Percentiles rank a stretch among this genome's conserved stretches.
These are phyloP conservation scores for Firmiana major DNA, from an alignment of 345 rosid genomes.

Conservation along the genomic window DNA sequence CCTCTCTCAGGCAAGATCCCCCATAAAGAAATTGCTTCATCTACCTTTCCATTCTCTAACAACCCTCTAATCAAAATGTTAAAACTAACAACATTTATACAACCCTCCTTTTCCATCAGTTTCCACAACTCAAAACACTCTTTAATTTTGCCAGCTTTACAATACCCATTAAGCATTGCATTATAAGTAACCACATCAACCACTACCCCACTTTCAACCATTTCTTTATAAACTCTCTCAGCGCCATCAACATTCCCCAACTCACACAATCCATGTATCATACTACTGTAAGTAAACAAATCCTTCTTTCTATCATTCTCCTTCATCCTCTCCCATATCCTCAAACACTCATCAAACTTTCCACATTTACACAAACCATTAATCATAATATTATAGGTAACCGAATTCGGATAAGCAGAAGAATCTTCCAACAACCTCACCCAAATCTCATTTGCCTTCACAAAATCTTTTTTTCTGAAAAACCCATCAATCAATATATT, in stretches of 20 bases:
- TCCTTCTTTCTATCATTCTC: conserved; percentile 61
- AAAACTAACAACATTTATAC: conserved; percentile 56
- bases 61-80: conserved; percentile 75
- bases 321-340: conserved; percentile 78
- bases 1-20: conserved; percentile 50
- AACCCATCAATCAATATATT: conserved; percentile 72
- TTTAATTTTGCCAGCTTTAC: conserved; percentile 47
- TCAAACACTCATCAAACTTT: conserved; percentile 57
- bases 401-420: conserved; percentile 63
- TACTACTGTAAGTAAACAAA: conserved; percentile 59
- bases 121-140: conserved; percentile 79
- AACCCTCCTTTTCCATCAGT: conserved; percentile 58
- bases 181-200: conserved; percentile 73
- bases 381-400: conserved; percentile 80
- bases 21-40: conserved; percentile 67
- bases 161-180: conserved; percentile 74
- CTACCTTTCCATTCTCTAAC: conserved; percentile 55
- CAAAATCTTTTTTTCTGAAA: conserved; percentile 47
- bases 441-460: conserved; percentile 58
- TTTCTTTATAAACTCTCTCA: conserved; percentile 53
- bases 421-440: conserved; percentile 47
- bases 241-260: conserved; percentile 68
- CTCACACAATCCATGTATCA: conserved; percentile 62
- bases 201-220: conserved; percentile 46
- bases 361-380: conserved; percentile 75